Base-by-base conservation (phyloP, 768 basidiomycete species). In the Astraeus odoratus region DNA sequence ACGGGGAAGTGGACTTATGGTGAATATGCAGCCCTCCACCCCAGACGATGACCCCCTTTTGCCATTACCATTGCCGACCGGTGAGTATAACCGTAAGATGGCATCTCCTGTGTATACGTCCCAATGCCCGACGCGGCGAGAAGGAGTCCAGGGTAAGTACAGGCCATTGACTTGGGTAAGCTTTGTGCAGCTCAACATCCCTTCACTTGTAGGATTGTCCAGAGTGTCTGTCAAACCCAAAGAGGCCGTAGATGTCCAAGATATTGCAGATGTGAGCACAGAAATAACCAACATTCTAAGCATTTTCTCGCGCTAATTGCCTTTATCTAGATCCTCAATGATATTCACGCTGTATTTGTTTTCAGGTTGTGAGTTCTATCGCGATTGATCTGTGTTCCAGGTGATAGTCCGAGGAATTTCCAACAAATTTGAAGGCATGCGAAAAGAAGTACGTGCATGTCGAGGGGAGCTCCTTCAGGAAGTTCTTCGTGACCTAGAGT, bases 401-500 rank as follows among this genome's bases (percentile, higher is more conserved):
- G 75, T 69, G 25, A 58, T 83, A 10, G 54, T 75, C 22, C 57
- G 65, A 31, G 73, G 70, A n/a, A 68, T 79, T 33, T 61, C 66
- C 0, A 61, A 65, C 26, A 72, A 68, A 31, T 77, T 82, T 46
- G 69, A 71, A 31, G 65, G 62, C 40, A 69, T 80, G 29, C 67
- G 64, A 42, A 69, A 66, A 23, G 72, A 74, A 26, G 66, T 78
- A 19, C 70, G 66, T 15, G 55, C 58, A 5, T 72, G 72, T 36
- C 67, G 74, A 48, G 61, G 65, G n/a, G 65, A 57, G 19, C 71
- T 83, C 36, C 60, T 81, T 20, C 65, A 62, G 16, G 69, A 67
- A 39, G 73, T 75, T 19, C 63, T 69, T 3, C 61, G 65, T 10
- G 69, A 71, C 25, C 58, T 83, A 15, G 60, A 66, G 39, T 53